Percentiles rank a stretch among this genome's conserved stretches.
Conservation (phyloP, 345 rosid species). For the Eucalyptus decipiens region DNA sequence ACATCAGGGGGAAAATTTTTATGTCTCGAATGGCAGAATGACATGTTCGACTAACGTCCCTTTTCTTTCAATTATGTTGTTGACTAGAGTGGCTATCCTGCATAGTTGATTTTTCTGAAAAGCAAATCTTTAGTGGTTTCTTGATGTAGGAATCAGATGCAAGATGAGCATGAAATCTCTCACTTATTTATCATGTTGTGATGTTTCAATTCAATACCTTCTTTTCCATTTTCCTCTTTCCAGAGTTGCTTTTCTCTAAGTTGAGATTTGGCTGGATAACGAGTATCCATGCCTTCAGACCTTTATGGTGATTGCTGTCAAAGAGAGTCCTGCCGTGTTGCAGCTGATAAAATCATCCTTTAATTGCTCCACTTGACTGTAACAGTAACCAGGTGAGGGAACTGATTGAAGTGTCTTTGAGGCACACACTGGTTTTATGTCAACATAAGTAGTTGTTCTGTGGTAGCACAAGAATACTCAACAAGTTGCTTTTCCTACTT, state of each 20-base stretch:
- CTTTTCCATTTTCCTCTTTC: neutral
- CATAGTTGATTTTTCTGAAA: neutral
- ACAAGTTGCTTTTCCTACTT: neutral
- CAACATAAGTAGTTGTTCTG: neutral
- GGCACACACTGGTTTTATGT: neutral
- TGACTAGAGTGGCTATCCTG: neutral
- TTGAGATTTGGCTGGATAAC: constrained; percentile 80
- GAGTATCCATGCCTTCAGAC: constrained; percentile 50
- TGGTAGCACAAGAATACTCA: neutral
- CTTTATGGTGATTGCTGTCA: constrained; percentile 68
- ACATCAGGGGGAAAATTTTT: constrained; percentile 58
- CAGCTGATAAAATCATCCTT: constrained; percentile 36
- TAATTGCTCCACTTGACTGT: constrained; percentile 20
- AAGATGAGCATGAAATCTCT: neutral
- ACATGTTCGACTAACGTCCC: constrained; percentile 27
- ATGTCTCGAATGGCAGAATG: constrained; percentile 71
- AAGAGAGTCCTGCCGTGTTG: constrained; percentile 28
- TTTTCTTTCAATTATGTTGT: neutral
- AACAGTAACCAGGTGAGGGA: constrained; percentile 45
- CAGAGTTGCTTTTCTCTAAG: constrained; percentile 74
- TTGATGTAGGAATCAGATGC: neutral
- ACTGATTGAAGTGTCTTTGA: neutral
- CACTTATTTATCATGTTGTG: neutral
- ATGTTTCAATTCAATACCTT: neutral
- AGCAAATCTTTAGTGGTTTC: neutral